phyloP scores from a whole-genome alignment of 768 basidiomycete genomes.

The Leccinum pellstonianum region DNA sequence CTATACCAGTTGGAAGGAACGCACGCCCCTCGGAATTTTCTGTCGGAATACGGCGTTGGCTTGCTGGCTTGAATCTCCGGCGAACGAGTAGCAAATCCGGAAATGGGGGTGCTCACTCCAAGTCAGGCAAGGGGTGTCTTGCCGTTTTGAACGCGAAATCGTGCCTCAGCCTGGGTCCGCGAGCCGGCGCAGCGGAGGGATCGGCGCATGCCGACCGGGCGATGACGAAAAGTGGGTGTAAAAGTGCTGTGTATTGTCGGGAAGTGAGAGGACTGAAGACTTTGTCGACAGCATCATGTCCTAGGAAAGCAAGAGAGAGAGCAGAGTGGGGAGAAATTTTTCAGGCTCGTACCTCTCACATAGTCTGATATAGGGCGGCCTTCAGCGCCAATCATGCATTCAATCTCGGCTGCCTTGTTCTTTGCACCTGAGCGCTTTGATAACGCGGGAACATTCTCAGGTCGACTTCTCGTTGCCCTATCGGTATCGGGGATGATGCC shows the following conservation, averaged over 20 bases:
- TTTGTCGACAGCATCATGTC: not conserved
- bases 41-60: not conserved
- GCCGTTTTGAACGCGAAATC: not conserved
- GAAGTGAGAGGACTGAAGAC: not conserved
- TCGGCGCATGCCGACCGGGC: not conserved
- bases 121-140: not conserved
- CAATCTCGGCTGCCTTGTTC: not conserved
- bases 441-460: not conserved
- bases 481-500: not conserved
- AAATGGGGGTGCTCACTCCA: not conserved
- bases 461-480: not conserved
- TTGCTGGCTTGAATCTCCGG: not conserved
- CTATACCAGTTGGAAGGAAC: too few relatives aligned
- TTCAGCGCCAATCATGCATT: not conserved
- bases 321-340: not conserved
- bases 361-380: not conserved
- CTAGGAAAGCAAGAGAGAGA: not conserved
- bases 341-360: not conserved
- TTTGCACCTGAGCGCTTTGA: not conserved
- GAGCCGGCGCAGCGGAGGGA: not conserved
- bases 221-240: not conserved
- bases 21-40: too few relatives aligned
- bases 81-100: not conserved
- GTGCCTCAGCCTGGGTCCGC: not conserved
- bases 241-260: not conserved